A percentile compares a stretch with the other conserved stretches of the same genome.
Conservation (phyloP, 441 rosid species). For the Rhodomyrtus psidioides region DNA sequence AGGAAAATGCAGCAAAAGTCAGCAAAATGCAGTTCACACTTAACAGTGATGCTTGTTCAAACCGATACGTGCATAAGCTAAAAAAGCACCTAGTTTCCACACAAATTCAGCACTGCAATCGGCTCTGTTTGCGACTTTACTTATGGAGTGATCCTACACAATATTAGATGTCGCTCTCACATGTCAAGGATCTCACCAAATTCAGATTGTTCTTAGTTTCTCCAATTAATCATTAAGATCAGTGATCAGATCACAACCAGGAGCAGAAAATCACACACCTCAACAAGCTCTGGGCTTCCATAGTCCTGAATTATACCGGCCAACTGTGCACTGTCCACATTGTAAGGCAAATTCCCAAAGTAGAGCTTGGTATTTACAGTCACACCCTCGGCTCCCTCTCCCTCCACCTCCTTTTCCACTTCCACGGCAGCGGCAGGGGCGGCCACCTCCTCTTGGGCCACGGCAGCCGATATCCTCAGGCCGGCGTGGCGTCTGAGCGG, state of each 20-base stretch:
- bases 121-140: not conserved
- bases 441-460: conserved; percentile 43
- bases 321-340: conserved; percentile 78
- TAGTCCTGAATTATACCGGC: conserved; percentile 76
- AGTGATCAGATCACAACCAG: not conserved
- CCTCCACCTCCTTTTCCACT: conserved; percentile 10
- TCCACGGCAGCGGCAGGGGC: conserved; percentile 3
- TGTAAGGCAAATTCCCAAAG: conserved; percentile 87
- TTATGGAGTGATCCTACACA: not conserved
- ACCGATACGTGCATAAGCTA: not conserved
- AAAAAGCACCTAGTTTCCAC: not conserved
- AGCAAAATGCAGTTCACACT: not conserved
- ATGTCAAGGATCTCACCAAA: no score
- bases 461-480: conserved; percentile 32
- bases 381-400: conserved; percentile 6
- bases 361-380: conserved; percentile 63
- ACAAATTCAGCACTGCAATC: not conserved
- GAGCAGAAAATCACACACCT: conserved; percentile 26
- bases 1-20: not conserved
- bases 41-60: not conserved
- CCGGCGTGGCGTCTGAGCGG: conserved; percentile 19
- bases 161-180: not conserved
- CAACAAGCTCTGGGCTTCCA: conserved; percentile 72
- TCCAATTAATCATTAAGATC: not conserved
- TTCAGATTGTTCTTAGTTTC: not conserved